A percentile compares a stretch with the other conserved stretches of the same genome.
Evolutionary conservation across 306 rosid species (phyloP).

Genomic region (Erythrophleum fordii): DNA sequence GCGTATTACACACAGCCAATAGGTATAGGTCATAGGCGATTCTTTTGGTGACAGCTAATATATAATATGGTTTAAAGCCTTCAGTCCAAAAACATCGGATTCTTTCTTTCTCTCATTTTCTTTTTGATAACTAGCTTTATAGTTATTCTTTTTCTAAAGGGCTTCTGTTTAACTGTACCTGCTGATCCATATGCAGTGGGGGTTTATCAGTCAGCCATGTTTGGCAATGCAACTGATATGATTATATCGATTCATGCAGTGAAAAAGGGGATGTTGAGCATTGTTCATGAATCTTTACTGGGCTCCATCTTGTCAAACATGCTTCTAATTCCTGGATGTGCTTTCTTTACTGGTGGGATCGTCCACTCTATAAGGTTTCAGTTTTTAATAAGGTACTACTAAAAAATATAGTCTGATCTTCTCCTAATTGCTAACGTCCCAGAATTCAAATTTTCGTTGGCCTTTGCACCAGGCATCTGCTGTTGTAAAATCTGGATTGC

Average conservation of each 20-base stretch:
- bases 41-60: background rate
- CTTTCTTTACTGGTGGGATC: conserved; percentile 82
- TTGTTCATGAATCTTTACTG: conserved; percentile 80
- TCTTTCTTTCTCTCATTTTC: no score
- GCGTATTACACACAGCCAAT: background rate
- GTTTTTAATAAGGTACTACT: conserved; percentile 60
- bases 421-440: background rate
- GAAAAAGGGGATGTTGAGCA: conserved; percentile 76
- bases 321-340: conserved; percentile 89
- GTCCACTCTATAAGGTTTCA: conserved; percentile 60
- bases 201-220: conserved; percentile 82
- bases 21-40: background rate
- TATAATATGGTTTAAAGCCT: background rate
- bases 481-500: conserved; percentile 72
- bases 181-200: conserved; percentile 62
- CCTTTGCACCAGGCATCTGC: conserved; percentile 73
- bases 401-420: background rate
- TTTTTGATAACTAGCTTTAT: background rate
- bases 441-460: conserved; percentile 9
- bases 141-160: background rate
- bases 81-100: background rate
- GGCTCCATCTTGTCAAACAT: conserved; percentile 88
- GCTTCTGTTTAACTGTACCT: background rate
- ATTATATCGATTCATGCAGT: conserved; percentile 80
- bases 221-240: conserved; percentile 90